Evolutionary conservation across 228 moss, liverwort and hornwort species (phyloP).

Genomic region (Sphagnum fallax): DNA sequence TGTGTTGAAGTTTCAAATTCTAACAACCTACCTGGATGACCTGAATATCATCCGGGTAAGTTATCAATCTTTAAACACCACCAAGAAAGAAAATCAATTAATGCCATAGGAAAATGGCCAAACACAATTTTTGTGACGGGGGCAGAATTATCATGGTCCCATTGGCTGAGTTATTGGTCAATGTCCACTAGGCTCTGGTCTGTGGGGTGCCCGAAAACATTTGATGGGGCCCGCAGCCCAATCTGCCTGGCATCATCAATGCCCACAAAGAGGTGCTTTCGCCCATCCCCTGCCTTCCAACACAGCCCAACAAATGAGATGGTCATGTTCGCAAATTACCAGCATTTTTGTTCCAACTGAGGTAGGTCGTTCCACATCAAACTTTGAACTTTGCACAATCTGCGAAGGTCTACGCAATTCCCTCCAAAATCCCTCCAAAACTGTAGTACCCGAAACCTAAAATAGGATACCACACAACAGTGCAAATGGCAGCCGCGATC

Average conservation of each 20-base stretch:
- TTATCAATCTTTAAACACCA: too few relatives aligned
- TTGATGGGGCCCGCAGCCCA: conserved; percentile 85
- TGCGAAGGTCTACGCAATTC: neutral
- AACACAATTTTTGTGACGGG: conserved; percentile 66
- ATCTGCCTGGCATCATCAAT: conserved; percentile 78
- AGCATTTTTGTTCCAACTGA: neutral
- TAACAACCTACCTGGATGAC: too few relatives aligned
- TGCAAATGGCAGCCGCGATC: too few relatives aligned
- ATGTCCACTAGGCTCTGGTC: conserved; percentile 51
- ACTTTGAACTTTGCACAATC: too few relatives aligned
- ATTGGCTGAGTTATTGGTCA: conserved; percentile 56
- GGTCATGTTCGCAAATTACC: neutral
- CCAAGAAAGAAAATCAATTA: neutral
- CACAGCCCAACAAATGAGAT: neutral
- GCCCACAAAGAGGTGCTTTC: conserved; percentile 77
- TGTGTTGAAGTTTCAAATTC: too few relatives aligned
- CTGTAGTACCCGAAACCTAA: too few relatives aligned
- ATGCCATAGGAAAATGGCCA: conserved; percentile 84
- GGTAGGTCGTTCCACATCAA: too few relatives aligned
- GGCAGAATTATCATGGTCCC: conserved; percentile 36
- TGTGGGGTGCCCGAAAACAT: conserved; percentile 84
- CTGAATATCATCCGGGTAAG: too few relatives aligned
- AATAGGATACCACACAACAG: too few relatives aligned
- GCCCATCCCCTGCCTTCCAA: conserved; percentile 59
- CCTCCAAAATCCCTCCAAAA: neutral